Evolutionary conservation across 805 yeast species (phyloP).

Genomic region (Yarrowia sp.): DNA sequence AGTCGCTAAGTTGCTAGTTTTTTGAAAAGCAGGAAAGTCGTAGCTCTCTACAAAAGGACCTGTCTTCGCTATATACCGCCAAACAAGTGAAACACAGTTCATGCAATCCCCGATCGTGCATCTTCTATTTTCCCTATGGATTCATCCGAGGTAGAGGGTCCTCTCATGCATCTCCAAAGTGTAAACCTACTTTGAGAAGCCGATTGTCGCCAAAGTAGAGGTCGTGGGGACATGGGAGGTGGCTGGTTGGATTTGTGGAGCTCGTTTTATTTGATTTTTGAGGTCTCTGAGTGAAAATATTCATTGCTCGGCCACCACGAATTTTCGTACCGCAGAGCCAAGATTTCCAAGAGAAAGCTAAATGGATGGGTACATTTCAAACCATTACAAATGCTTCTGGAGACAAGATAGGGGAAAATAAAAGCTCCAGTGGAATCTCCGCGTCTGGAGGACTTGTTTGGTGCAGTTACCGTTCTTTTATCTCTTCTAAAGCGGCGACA

Average conservation of each 20-base stretch:
- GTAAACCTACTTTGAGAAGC: background rate
- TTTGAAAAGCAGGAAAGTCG: too few species aligned
- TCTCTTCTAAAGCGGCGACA: background rate
- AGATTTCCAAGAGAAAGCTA: background rate
- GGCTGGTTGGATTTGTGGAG: background rate
- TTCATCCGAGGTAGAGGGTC: slow-evolving; percentile 17
- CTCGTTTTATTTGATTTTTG: background rate
- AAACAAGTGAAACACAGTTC: slow-evolving; percentile 4
- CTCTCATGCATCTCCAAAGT: background rate
- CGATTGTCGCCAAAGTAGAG: background rate
- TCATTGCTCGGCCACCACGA: background rate
- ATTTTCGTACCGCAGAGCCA: background rate
- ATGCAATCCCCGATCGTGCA: slow-evolving; percentile 17
- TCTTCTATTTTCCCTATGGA: background rate
- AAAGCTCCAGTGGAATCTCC: background rate
- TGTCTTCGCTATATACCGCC: slow-evolving; percentile 1
- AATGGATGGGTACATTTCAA: background rate
- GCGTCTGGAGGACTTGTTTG: background rate
- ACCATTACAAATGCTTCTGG: background rate
- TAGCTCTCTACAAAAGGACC: too few species aligned
- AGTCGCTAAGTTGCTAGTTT: background rate
- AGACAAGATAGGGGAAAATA: background rate
- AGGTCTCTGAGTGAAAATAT: accelerated
- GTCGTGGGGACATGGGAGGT: background rate
- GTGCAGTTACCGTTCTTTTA: background rate